Evolutionary conservation across 352 stramenopile species (phyloP).

Genomic region (Phytophthora crassamura): DNA sequence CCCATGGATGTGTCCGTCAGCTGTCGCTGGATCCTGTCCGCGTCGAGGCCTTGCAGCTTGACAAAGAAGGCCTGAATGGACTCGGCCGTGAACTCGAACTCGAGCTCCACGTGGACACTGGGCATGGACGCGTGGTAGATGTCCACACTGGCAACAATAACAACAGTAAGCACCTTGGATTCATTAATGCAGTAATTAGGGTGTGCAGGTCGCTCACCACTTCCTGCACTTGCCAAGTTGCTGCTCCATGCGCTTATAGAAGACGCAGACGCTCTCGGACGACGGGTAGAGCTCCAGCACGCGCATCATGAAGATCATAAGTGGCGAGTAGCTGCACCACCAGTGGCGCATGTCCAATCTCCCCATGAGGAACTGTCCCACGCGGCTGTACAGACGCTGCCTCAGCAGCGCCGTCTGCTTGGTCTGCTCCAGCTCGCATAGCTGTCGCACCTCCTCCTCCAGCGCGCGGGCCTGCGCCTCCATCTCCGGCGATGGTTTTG

Average conservation of each 20-base stretch:
- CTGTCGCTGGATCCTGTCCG: slow-evolving; percentile 64
- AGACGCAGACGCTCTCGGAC: slow-evolving; percentile 72
- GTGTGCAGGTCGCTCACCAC: slow-evolving; percentile 46
- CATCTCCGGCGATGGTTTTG: slow-evolving; percentile 23
- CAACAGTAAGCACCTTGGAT: neutral
- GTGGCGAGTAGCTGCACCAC: slow-evolving; percentile 80
- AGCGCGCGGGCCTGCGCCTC: slow-evolving; percentile 46
- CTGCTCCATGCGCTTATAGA: slow-evolving; percentile 77
- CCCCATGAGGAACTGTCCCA: slow-evolving; percentile 82
- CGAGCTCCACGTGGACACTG: slow-evolving; percentile 74
- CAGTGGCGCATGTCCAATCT: slow-evolving; percentile 70
- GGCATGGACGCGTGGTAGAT: slow-evolving; percentile 83
- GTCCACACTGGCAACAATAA: slow-evolving; percentile 62
- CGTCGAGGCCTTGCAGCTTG: slow-evolving; percentile 77
- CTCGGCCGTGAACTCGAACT: slow-evolving; percentile 75
- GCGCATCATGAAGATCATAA: slow-evolving; percentile 92
- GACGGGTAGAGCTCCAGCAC: slow-evolving; percentile 78
- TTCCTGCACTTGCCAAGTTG: slow-evolving; percentile 69
- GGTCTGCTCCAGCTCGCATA: slow-evolving; percentile 44
- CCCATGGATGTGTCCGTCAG: slow-evolving; percentile 45
- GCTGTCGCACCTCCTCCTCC: slow-evolving; percentile 43
- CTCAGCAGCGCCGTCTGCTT: slow-evolving; percentile 54
- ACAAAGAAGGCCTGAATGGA: slow-evolving; percentile 83
- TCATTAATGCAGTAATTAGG: no score
- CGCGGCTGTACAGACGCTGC: slow-evolving; percentile 76